A percentile compares a stretch with the other conserved stretches of the same genome.
Conservation (phyloP, 2,329 filamentous ascomycete species). For the Claviceps purpurea region DNA sequence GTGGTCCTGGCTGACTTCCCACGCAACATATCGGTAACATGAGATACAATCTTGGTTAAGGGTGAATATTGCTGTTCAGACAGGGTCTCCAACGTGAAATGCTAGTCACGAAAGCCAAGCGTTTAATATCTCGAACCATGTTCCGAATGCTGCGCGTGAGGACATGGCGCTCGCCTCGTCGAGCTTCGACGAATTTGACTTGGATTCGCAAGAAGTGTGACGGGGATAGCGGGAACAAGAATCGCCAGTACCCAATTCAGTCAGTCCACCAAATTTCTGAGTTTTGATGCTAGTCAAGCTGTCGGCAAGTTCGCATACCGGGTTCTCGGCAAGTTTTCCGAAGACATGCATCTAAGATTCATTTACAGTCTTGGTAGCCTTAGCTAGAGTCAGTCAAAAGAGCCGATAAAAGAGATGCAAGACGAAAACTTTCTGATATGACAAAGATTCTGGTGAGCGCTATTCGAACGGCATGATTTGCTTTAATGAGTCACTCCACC, state of each 20-base stretch:
- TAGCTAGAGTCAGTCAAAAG: background rate
- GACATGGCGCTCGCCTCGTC: too few relatives aligned
- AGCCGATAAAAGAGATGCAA: background rate
- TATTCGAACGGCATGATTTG: too few relatives aligned
- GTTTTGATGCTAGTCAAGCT: background rate
- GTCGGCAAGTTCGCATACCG: background rate
- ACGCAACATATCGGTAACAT: background rate
- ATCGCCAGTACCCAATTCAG: background rate
- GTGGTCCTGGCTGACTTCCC: background rate
- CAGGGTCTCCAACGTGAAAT: background rate
- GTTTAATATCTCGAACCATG: too few relatives aligned
- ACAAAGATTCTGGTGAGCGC: too few relatives aligned
- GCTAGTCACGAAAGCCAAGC: too few relatives aligned
- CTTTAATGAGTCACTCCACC: too few relatives aligned
- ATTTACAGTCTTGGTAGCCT: background rate
- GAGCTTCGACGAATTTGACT: too few relatives aligned
- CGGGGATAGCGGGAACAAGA: background rate
- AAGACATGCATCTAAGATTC: background rate
- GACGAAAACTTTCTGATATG: too few relatives aligned
- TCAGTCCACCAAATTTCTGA: too few relatives aligned
- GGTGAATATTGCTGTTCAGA: background rate
- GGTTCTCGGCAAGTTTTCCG: background rate
- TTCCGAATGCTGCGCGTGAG: too few relatives aligned
- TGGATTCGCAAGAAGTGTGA: background rate
- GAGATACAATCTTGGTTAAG: background rate